Evolutionary conservation across 139 green algal genomes (phyloP).

Genomic region (Desmodesmus armatus): DNA sequence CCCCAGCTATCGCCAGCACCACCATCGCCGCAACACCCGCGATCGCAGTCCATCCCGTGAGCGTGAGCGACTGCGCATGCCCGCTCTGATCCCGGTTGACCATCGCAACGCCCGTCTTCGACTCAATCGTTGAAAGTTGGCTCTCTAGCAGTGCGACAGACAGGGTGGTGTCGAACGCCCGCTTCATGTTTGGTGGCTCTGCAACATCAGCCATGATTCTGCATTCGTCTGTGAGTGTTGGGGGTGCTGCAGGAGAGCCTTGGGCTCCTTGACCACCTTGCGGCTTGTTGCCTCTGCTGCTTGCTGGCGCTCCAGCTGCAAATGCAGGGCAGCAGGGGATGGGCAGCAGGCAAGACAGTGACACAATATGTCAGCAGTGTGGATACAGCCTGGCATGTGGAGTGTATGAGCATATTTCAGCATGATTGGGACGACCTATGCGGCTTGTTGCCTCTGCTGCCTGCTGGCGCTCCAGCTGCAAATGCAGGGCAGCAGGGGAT

Average conservation of each 20-base stretch:
- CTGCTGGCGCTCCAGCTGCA: slow-evolving; percentile 35
- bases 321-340: background rate
- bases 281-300: slow-evolving; percentile 35
- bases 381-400: no score
- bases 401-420: no score
- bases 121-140: slow-evolving; percentile 45
- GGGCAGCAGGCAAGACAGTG: no score
- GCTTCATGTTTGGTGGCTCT: slow-evolving; percentile 69
- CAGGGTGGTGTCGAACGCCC: slow-evolving; percentile 61
- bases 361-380: no score
- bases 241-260: background rate
- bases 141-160: slow-evolving; percentile 61
- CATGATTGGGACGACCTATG: no score
- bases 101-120: slow-evolving; percentile 53
- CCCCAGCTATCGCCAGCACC: slow-evolving; percentile 56
- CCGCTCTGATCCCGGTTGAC: slow-evolving; percentile 51
- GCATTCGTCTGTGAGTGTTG: slow-evolving; percentile 57
- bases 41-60: slow-evolving; percentile 78
- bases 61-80: slow-evolving; percentile 60
- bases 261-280: slow-evolving; percentile 34
- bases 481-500: background rate
- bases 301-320: slow-evolving; percentile 37
- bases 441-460: slow-evolving; percentile 35
- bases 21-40: slow-evolving; percentile 65
- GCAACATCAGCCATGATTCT: slow-evolving; percentile 62